phyloP scores from a whole-genome alignment of 208 protist genomes.

The Acanthamoeba culbertsoni region DNA sequence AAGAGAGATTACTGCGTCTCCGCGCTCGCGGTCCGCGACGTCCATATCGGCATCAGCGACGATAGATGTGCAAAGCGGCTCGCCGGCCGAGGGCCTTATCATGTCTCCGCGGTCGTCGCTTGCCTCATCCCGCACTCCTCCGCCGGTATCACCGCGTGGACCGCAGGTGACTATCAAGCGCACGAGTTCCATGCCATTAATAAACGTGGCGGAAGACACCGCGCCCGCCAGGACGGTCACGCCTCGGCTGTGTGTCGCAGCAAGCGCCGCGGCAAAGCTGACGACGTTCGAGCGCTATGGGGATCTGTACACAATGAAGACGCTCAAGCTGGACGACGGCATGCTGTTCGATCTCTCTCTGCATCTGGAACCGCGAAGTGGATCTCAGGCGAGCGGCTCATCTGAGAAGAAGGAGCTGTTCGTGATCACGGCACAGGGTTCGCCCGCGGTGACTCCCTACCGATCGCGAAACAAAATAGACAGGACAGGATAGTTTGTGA shows the following conservation, averaged over 20 bases:
- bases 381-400: background rate
- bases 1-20: background rate
- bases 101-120: background rate
- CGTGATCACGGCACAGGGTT: background rate
- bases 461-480: background rate
- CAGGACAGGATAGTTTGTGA: too few species aligned
- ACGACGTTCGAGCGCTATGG: background rate
- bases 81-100: background rate
- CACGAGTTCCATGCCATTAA: background rate
- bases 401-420: constrained; percentile 8
- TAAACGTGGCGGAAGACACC: background rate
- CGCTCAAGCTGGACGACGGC: constrained; percentile 20
- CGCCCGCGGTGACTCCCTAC: background rate
- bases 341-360: constrained; percentile 19
- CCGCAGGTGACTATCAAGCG: background rate
- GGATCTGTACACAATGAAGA: constrained; percentile 38
- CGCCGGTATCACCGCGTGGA: background rate
- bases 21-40: background rate
- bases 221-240: background rate
- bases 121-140: background rate
- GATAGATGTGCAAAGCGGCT: too few species aligned
- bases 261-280: background rate
- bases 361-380: background rate
- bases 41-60: too few species aligned
- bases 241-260: background rate